phyloP scores from a whole-genome alignment of 768 basidiomycete genomes.

The Xerocomellus chrysenteron region DNA sequence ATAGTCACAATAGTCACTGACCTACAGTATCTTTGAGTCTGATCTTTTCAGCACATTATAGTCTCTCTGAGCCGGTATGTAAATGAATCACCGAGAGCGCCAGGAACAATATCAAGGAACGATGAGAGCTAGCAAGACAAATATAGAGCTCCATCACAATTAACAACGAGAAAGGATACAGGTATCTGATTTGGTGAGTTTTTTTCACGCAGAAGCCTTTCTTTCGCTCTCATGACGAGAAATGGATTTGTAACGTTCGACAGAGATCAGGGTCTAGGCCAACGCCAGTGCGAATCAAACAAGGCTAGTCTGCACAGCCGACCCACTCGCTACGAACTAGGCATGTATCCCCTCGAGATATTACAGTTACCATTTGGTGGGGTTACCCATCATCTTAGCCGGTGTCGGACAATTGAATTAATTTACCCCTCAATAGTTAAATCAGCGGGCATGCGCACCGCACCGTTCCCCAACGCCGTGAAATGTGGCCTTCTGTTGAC shows the following conservation, averaged over 20 bases:
- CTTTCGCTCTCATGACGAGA: constrained; percentile 10
- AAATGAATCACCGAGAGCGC: constrained; percentile 3
- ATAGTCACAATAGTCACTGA: not conserved
- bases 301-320: constrained; percentile 10
- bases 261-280: constrained; percentile 12
- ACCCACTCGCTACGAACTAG: not conserved
- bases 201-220: not conserved
- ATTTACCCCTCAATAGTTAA: constrained; percentile 32
- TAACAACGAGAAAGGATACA: constrained; percentile 31
- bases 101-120: constrained; percentile 24
- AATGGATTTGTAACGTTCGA: constrained; percentile 5
- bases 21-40: not conserved
- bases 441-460: constrained; percentile 1
- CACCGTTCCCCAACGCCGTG: constrained; percentile 11
- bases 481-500: constrained; percentile 16
- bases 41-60: not conserved
- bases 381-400: constrained; percentile 9
- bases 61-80: not conserved
- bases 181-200: constrained; percentile 13
- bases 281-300: constrained; percentile 9
- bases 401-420: constrained; percentile 22
- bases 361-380: constrained; percentile 17
- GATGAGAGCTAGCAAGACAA: constrained; percentile 27
- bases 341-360: constrained; percentile 4
- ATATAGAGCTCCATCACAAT: constrained; percentile 33